phyloP scores from a whole-genome alignment of 1,284 basidiomycete species.

The Microbotryum intermedium region DNA sequence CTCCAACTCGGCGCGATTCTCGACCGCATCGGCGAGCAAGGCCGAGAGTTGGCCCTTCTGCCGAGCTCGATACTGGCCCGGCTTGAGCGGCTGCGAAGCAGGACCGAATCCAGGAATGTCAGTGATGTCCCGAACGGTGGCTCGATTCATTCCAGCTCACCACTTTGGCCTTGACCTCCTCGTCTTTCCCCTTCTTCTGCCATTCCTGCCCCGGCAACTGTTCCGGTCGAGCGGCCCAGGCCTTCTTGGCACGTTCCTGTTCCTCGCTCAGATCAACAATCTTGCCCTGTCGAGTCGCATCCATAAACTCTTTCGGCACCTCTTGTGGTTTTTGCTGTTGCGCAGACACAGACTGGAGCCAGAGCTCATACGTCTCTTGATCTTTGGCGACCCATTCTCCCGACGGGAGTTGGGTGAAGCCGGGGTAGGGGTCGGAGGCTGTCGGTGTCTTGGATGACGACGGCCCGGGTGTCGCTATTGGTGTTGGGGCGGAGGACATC shows the following conservation, averaged over 20 bases:
- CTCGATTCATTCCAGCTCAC: neutral
- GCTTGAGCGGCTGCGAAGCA: no score
- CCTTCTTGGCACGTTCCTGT: slow-evolving; percentile 10
- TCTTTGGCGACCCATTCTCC: slow-evolving; percentile 32
- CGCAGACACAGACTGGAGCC: slow-evolving; percentile 8
- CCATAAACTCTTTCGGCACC: slow-evolving; percentile 13
- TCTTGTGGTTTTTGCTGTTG: neutral
- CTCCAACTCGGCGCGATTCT: slow-evolving; percentile 35
- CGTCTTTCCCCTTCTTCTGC: slow-evolving; percentile 9
- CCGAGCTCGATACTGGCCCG: slow-evolving; percentile 8
- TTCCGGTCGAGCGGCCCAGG: slow-evolving; percentile 16
- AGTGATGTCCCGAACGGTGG: no score
- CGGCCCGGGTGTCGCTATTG: neutral
- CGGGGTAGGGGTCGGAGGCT: slow-evolving; percentile 31
- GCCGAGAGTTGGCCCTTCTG: slow-evolving; percentile 32
- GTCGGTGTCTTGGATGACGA: slow-evolving; percentile 11
- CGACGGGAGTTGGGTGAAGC: slow-evolving; percentile 31
- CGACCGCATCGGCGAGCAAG: slow-evolving; percentile 33
- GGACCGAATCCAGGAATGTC: no score
- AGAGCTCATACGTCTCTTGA: slow-evolving; percentile 22
- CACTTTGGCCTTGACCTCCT: slow-evolving; percentile 9
- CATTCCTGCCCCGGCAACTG: neutral
- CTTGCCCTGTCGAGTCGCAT: slow-evolving; percentile 8
- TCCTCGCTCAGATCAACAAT: slow-evolving; percentile 18
- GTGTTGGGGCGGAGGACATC: slow-evolving; percentile 6